Evolutionary conservation across 2,329 filamentous ascomycete species (phyloP).

Genomic region (Truncatella angustata): DNA sequence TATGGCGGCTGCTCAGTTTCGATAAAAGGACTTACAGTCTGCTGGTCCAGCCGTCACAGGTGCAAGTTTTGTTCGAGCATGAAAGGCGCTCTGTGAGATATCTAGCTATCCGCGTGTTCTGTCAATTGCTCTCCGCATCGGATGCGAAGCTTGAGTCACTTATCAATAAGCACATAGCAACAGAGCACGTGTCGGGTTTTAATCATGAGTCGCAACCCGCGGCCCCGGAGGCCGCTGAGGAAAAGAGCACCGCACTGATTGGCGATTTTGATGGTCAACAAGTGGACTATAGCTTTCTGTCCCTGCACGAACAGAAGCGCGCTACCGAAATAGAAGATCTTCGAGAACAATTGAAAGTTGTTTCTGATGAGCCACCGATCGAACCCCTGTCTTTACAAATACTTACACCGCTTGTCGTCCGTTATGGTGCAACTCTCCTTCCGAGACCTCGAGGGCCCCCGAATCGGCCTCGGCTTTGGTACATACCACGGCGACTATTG

Average conservation of each 20-base stretch:
- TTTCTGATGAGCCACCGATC: slow-evolving; percentile 15
- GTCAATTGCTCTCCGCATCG: slow-evolving; percentile 73
- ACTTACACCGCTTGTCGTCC: slow-evolving; percentile 60
- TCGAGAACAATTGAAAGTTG: slow-evolving; percentile 35
- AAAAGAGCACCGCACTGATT: slow-evolving; percentile 34
- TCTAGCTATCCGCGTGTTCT: slow-evolving; percentile 78
- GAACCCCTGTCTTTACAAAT: slow-evolving; percentile 31
- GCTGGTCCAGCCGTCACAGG: slow-evolving; percentile 62
- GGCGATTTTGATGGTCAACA: slow-evolving; percentile 72
- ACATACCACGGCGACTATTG: slow-evolving; percentile 67
- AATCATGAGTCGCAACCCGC: background rate
- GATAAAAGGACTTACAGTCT: slow-evolving; percentile 67
- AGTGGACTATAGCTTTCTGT: slow-evolving; percentile 77
- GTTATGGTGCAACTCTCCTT: slow-evolving; percentile 66
- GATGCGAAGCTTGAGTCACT: slow-evolving; percentile 76
- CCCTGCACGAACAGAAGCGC: slow-evolving; percentile 55
- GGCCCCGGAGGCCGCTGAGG: background rate
- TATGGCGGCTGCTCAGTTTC: slow-evolving; percentile 78
- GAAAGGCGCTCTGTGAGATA: slow-evolving; percentile 65
- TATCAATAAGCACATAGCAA: slow-evolving; percentile 60
- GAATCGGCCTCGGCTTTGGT: slow-evolving; percentile 55
- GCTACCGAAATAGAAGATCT: slow-evolving; percentile 43
- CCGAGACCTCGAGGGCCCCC: slow-evolving; percentile 57
- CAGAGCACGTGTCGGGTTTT: slow-evolving; percentile 37
- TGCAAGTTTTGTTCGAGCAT: slow-evolving; percentile 69